These are phyloP conservation scores for Pichia cabralensis DNA, from an alignment of 805 yeast genomes.

Conservation along the genomic window DNA sequence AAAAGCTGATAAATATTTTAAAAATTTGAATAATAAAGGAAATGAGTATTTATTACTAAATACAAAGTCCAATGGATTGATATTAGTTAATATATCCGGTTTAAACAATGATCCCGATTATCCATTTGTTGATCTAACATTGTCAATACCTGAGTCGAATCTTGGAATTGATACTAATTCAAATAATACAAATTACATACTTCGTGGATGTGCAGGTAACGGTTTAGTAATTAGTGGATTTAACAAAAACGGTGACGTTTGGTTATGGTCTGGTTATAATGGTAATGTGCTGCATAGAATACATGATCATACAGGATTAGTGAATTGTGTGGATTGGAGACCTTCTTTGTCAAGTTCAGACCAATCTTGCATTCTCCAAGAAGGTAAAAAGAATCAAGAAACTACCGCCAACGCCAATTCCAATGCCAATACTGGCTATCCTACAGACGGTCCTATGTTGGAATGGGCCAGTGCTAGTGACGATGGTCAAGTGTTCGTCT, in stretches of 20 bases:
- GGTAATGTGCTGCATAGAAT: slow-evolving; percentile 10
- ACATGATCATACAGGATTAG: slow-evolving; percentile 8
- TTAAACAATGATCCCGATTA: no score
- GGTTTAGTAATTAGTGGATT: slow-evolving; percentile 11
- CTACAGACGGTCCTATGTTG: not conserved
- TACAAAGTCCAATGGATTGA: slow-evolving; percentile 8
- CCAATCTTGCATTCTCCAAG: no score
- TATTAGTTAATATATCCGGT: slow-evolving; percentile 8
- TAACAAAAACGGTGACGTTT: slow-evolving; percentile 9
- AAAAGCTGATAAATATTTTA: slow-evolving; percentile 4
- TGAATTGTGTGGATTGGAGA: slow-evolving; percentile 10
- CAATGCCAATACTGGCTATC: slow-evolving; percentile 6
- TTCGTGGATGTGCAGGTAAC: slow-evolving; percentile 12
- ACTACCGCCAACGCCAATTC: no score
- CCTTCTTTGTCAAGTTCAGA: no score
- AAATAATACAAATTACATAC: slow-evolving; percentile 9
- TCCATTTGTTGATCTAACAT: no score
- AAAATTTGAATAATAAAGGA: not conserved
- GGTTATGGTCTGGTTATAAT: slow-evolving; percentile 12
- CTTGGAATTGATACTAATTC: slow-evolving; percentile 7
- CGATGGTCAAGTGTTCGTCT: slow-evolving; percentile 10
- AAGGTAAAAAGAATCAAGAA: no score
- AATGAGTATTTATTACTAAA: slow-evolving; percentile 8
- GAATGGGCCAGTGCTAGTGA: slow-evolving; percentile 14
- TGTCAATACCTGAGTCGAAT: no score